These are phyloP conservation scores for Saururus chinensis DNA, from an alignment of 164 flowering plant species.

Conservation along the genomic window DNA sequence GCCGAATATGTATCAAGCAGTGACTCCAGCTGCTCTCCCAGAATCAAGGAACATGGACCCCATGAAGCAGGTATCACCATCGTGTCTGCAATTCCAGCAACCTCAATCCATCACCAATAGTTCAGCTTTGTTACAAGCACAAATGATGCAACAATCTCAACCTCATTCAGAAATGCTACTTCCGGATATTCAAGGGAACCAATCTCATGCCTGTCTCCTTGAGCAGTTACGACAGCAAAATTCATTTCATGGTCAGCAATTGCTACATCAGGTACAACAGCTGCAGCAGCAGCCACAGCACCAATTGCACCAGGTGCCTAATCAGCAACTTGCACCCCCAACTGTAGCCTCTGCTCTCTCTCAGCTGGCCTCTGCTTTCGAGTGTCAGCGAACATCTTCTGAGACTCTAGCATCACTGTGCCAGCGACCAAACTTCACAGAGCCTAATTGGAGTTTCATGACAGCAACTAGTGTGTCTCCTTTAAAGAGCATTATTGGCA, in stretches of 20 bases:
- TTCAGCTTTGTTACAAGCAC: slow-evolving; percentile 46
- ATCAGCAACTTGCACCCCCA: slow-evolving; percentile 33
- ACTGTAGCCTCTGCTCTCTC: slow-evolving; percentile 31
- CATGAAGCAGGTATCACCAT: slow-evolving; percentile 36
- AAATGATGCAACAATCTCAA: slow-evolving; percentile 54
- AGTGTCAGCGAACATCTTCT: slow-evolving; percentile 38
- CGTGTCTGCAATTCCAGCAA: slow-evolving; percentile 64
- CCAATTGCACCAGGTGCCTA: slow-evolving; percentile 28
- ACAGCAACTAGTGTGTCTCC: slow-evolving; percentile 46
- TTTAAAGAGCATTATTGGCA: slow-evolving; percentile 52
- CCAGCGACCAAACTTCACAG: slow-evolving; percentile 53
- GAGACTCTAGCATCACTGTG: slow-evolving; percentile 43
- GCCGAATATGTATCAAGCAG: slow-evolving; percentile 69
- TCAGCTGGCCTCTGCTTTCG: slow-evolving; percentile 40
- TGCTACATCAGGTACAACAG: slow-evolving; percentile 6
- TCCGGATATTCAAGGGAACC: slow-evolving; percentile 41
- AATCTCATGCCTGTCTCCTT: slow-evolving; percentile 25
- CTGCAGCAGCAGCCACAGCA: slow-evolving; percentile 12
- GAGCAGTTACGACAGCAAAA: slow-evolving; percentile 23
- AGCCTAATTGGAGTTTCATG: slow-evolving; percentile 40
- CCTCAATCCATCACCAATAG: slow-evolving; percentile 30
- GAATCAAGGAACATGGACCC: slow-evolving; percentile 63
- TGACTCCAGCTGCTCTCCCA: slow-evolving; percentile 84
- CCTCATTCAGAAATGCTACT: slow-evolving; percentile 28
- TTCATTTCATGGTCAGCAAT: neutral